Conservation (phyloP, 345 rosid genomes). For the Tarenaya hassleriana region DNA sequence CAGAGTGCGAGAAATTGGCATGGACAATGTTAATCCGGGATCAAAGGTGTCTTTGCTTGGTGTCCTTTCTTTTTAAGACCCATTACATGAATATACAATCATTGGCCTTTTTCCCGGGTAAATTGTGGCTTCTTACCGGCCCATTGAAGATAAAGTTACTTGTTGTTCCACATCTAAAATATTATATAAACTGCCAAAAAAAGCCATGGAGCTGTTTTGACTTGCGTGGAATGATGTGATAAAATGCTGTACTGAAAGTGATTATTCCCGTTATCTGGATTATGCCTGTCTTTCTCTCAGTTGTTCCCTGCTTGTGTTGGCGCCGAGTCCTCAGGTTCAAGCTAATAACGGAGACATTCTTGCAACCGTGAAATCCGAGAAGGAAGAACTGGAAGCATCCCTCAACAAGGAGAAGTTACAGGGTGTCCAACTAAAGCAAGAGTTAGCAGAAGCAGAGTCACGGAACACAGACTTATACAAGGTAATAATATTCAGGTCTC, state of each 20-base stretch:
- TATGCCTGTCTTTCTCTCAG: slow-evolving; percentile 7
- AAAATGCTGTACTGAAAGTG: slow-evolving; percentile 4
- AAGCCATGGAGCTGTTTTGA: no score
- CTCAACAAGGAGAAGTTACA: slow-evolving; percentile 67
- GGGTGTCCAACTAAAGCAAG: slow-evolving; percentile 68
- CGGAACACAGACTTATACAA: slow-evolving; percentile 68
- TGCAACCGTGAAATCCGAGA: slow-evolving; percentile 59
- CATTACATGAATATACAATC: not conserved
- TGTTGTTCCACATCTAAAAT: not conserved
- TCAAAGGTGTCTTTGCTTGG: slow-evolving; percentile 48
- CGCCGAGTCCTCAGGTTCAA: slow-evolving; percentile 48
- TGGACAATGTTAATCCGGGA: slow-evolving; percentile 60
- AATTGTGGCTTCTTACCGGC: not conserved
- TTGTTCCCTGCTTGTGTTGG: not conserved
- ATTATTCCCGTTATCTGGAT: not conserved
- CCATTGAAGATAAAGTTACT: not conserved
- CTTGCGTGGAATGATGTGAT: not conserved
- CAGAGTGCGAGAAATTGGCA: slow-evolving; percentile 76
- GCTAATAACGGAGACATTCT: slow-evolving; percentile 42
- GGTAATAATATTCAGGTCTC: slow-evolving; percentile 47
- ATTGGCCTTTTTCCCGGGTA: not conserved
- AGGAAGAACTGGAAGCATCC: slow-evolving; percentile 68
- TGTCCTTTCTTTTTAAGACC: slow-evolving; percentile 14
- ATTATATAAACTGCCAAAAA: no score
- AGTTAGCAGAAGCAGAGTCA: slow-evolving; percentile 63